These are phyloP conservation scores for Fusarium praegraminearum DNA, from an alignment of 2,329 filamentous ascomycete species.

Conservation along the genomic window DNA sequence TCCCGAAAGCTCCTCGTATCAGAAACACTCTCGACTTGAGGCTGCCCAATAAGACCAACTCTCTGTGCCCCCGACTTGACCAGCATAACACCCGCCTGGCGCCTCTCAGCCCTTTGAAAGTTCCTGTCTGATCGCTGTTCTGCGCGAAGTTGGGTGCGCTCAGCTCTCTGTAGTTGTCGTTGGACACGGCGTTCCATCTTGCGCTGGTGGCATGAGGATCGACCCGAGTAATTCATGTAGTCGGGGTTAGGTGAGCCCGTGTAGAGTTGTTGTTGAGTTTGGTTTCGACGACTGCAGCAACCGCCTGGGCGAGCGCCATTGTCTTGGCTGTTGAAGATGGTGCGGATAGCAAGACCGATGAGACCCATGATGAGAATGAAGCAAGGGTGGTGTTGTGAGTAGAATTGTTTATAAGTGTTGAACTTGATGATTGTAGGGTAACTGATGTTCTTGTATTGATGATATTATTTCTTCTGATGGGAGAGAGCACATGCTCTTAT, in stretches of 20 bases:
- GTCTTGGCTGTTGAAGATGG: conserved; percentile 8
- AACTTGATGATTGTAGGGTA: conserved; percentile 3
- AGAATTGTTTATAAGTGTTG: neutral
- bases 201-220: conserved; percentile 20
- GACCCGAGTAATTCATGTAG: conserved; percentile 1
- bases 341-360: conserved; percentile 25
- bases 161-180: conserved; percentile 36
- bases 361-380: conserved; percentile 35
- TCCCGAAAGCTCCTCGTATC: neutral
- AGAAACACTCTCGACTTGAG: neutral
- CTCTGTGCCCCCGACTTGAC: conserved; percentile 17
- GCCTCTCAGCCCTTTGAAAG: conserved; percentile 24
- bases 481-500: conserved; percentile 21
- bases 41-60: conserved; percentile 6
- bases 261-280: conserved; percentile 2
- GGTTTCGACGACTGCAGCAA: conserved; percentile 4
- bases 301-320: conserved; percentile 3
- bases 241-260: neutral
- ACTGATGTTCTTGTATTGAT: neutral
- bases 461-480: neutral
- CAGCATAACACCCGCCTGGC: conserved; percentile 24
- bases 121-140: conserved; percentile 37
- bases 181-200: conserved; percentile 39
- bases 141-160: conserved; percentile 38
- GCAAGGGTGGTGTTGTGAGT: neutral